Conservation (phyloP, 176 grass and related monocot genomes). For the Saccharum officinarum region DNA sequence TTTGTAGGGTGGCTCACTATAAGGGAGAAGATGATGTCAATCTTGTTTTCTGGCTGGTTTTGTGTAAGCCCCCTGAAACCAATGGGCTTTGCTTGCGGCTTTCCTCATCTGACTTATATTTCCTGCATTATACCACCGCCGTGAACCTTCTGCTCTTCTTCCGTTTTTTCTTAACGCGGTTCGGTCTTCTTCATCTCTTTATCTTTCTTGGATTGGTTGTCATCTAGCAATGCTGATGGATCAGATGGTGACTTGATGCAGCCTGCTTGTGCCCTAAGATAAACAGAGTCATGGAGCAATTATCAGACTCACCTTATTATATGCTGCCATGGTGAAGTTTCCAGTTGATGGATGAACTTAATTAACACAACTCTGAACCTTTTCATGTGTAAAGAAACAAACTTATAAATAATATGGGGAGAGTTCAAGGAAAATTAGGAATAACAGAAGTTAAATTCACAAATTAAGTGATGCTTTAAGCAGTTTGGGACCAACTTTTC, state of each 20-base stretch:
- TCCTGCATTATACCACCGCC: conserved; percentile 33
- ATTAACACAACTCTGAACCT: not conserved
- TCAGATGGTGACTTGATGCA: conserved; percentile 25
- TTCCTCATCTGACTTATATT: conserved; percentile 32
- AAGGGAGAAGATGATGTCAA: conserved; percentile 19
- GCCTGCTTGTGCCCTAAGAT: conserved; percentile 34
- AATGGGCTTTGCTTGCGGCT: conserved; percentile 32
- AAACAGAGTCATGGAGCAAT: conserved; percentile 22
- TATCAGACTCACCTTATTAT: conserved; percentile 7
- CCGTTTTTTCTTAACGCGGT: not conserved
- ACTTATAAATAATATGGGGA: not conserved
- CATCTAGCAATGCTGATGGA: conserved; percentile 32
- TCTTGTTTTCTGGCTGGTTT: conserved; percentile 25
- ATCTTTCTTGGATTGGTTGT: conserved; percentile 30
- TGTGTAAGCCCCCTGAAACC: conserved; percentile 37
- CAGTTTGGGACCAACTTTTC: not conserved
- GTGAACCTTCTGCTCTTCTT: conserved; percentile 17
- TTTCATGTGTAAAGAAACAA: not conserved
- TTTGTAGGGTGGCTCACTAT: conserved; percentile 16
- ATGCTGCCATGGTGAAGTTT: not conserved
- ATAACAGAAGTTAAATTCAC: not conserved
- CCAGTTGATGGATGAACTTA: conserved; percentile 3
- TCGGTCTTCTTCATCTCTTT: conserved; percentile 18
- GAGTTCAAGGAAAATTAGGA: not conserved
- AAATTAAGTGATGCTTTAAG: not conserved